Evolutionary conservation across 164 flowering plant genomes (phyloP), one percentile per base, ranked within the genome.

Genomic region (Magnolia kwangsiensis): DNA sequence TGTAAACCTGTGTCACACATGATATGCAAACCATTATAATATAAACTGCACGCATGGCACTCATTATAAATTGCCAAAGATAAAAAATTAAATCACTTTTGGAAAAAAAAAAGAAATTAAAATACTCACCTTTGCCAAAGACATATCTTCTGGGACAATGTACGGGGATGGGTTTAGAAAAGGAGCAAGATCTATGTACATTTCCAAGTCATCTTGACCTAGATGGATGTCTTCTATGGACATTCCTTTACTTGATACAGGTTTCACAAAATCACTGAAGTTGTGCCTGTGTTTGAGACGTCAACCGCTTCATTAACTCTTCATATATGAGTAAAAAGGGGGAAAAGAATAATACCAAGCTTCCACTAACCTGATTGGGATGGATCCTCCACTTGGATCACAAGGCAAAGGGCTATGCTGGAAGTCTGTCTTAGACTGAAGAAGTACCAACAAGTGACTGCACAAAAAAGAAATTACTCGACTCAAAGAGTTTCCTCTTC

Each of bases 121-220:
- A 79, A 20, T 50, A 7, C 4, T 78, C 72, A 92, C 99, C 96
- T 96, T 96, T 61, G 99, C 87, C 83, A 96, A 77, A 77, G 98
- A 96, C 98, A 94, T 94, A 81, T 94, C 98, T 82, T 94, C 98
- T 63, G 97, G 96, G 20, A 94, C 98, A 78, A 94, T 76, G 77
- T 96, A 93, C 9, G 99, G 99, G 37, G 98, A 94, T 7, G 98
- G 98, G 74, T 96, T 96, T 76, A 96, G 74, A 83, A 91, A 91
- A 51, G 99, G 98, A 67, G 90, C 93, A 79, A 96, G 95, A 85
- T 94, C 99, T 81, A 96, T 88, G 85, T 90, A 92, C 99, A 94
- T 94, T 84, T 94, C 99, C 87, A 91, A 79, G 87, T 96, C 99
- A 84, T 94, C 99, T 50, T 88, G 78, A 81, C 84, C 89, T 29